A percentile compares a stretch with the other conserved stretches of the same genome.
These are phyloP conservation scores for Bacidia rubella DNA, from an alignment of 495 filamentous ascomycete species.

Conservation along the genomic window DNA sequence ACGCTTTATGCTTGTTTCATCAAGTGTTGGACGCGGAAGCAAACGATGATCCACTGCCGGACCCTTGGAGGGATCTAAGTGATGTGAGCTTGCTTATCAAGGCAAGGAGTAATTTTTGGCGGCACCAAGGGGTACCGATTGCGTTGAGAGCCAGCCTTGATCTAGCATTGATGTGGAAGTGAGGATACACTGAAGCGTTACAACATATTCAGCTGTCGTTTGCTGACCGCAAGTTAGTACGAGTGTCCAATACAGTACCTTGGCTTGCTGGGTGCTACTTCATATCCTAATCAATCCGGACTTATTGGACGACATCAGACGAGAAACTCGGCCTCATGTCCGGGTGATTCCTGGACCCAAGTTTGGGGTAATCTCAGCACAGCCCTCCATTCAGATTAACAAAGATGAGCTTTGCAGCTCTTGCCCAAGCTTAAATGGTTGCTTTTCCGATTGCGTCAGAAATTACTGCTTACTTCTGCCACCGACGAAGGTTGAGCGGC, in stretches of 20 bases:
- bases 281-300: conserved; percentile 35
- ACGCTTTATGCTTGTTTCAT: conserved; percentile 34
- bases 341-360: conserved; percentile 31
- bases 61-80: conserved; percentile 39
- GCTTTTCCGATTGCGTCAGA: conserved; percentile 41
- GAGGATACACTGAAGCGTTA: not conserved
- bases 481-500: conserved; percentile 17
- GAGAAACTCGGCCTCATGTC: conserved; percentile 37
- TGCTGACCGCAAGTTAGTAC: not conserved
- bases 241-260: conserved; percentile 35
- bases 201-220: not conserved
- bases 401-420: conserved; percentile 28
- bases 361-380: conserved; percentile 41
- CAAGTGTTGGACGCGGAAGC: conserved; percentile 33
- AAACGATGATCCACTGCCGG: conserved; percentile 31
- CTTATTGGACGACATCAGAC: conserved; percentile 34
- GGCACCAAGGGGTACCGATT: conserved; percentile 23
- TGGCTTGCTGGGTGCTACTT: conserved; percentile 44
- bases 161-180: conserved; percentile 37
- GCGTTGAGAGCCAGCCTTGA: conserved; percentile 25
- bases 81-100: conserved; percentile 38
- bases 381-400: conserved; percentile 36
- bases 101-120: conserved; percentile 29
- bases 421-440: conserved; percentile 40
- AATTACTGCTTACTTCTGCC: conserved; percentile 25